Conservation (phyloP, 345 rosid species). For the Eucalyptus polybractea region DNA sequence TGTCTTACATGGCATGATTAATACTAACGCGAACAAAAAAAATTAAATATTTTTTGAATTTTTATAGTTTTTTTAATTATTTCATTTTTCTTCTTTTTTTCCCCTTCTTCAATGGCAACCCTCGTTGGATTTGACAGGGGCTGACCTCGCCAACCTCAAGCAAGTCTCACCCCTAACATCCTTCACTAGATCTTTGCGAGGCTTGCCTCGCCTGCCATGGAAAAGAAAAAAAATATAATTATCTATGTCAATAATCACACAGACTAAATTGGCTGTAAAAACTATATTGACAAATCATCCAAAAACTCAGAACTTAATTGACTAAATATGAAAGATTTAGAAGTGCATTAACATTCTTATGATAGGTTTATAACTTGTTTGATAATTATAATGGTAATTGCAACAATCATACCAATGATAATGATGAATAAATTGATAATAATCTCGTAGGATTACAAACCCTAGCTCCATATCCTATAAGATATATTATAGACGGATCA, state of each 20-base stretch:
- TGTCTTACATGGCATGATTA: fast-evolving
- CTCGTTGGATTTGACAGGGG: fast-evolving
- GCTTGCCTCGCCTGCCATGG: not conserved
- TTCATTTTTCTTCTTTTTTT: too few species aligned
- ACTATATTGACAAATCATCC: fast-evolving
- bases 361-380: too few species aligned
- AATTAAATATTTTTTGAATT: too few species aligned
- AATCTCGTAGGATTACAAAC: not conserved
- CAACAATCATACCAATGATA: not conserved
- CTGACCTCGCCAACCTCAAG: fast-evolving
- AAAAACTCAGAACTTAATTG: too few species aligned
- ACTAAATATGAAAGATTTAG: too few species aligned
- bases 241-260: not conserved
- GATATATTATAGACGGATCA: too few species aligned
- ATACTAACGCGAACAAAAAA: fast-evolving
- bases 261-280: fast-evolving
- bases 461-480: not conserved
- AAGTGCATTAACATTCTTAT: fast-evolving
- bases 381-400: too few species aligned
- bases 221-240: not conserved
- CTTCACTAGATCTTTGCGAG: fast-evolving
- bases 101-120: too few species aligned
- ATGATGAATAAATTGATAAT: too few species aligned
- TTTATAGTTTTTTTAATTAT: too few species aligned
- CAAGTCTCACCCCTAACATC: fast-evolving